Conservation (phyloP, 2,329 filamentous ascomycete species). For the Aspergillus sp. region DNA sequence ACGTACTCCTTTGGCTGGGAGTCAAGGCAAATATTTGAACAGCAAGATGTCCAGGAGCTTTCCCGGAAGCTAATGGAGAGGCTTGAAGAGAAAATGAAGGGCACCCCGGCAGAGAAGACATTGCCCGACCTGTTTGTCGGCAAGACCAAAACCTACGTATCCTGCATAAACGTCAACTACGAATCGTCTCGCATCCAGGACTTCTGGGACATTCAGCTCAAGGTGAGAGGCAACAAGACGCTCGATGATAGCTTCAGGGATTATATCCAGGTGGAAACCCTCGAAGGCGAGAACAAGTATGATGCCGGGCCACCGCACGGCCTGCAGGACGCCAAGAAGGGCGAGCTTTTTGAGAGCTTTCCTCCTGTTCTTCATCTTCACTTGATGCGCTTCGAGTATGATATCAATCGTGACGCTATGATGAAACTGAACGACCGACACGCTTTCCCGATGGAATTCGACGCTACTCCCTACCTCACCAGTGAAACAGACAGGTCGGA, state of each 20-base stretch:
- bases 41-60: conserved; percentile 95
- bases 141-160: conserved; percentile 98
- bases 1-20: conserved; percentile 98
- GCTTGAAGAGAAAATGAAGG: conserved; percentile 97
- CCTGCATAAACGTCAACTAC: conserved; percentile 96
- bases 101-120: conserved; percentile 80
- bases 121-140: conserved; percentile 88
- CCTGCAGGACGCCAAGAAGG: conserved; percentile 92
- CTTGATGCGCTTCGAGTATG: conserved; percentile 95
- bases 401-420: conserved; percentile 91
- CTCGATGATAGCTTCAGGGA: conserved; percentile 91
- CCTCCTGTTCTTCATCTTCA: conserved; percentile 91
- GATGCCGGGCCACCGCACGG: conserved; percentile 83
- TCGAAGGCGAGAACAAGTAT: conserved; percentile 98
- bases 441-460: conserved; percentile 41
- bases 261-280: conserved; percentile 91
- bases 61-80: conserved; percentile 96
- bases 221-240: conserved; percentile 87
- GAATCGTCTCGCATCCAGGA: conserved; percentile 93
- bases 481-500: conserved; percentile 80
- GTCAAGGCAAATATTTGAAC: conserved; percentile 93
- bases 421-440: conserved; percentile 70
- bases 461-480: conserved; percentile 73
- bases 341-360: conserved; percentile 93
- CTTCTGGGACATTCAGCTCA: conserved; percentile 98